Base-by-base conservation (phyloP, 768 basidiomycete species). In the Lentinula guzmanii region DNA sequence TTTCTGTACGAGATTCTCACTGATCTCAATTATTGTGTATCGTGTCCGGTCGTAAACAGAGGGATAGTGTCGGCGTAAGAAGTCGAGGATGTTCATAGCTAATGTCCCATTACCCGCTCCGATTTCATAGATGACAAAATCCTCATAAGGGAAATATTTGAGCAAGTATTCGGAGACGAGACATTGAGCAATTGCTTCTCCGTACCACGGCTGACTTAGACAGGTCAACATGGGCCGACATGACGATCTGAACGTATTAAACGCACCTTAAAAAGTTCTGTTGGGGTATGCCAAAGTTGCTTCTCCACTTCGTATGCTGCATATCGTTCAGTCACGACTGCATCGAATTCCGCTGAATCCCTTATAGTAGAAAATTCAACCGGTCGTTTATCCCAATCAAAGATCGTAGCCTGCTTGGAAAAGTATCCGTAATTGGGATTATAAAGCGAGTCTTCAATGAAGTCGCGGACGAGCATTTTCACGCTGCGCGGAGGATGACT, bases 361-460 rank as follows among this genome's bases (percentile, higher is more conserved):
- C 83, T 81, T 67, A 96, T 76, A 2, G 72, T 68, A 7, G 73
- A 67, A 71, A 98, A 97, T 68, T 93, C 79, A 66, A 96, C 87
- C 66, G 76, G 71, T 3, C 71, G 72, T 35, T 84, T 78, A 15
- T 84, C 77, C 1, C 84, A 78, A 42, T 86, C 86, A 71, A 97
- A 93, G 65, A 99, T 98, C 50, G 86, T 89, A 1, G 91, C 96
- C 68, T 94, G 90, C 67, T 90, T 90, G 34, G 93, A 86, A 72
- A 99, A 98, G 75, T 99, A 99, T 41, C 97, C 97, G 70, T 99
- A 98, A 72, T 95, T 77, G 3, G 94, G 95, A 72, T 99, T 98
- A 77, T 99, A 99, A 41, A 99, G 75, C 7, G 91, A 88, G 71
- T 99, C 97, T 69, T 98, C 94, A 63, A 99, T 94, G 71, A 90